Evolutionary conservation across 306 rosid genomes (phyloP), one percentile per base, ranked within the genome.

Genomic region (Heteromeles arbutifolia): DNA sequence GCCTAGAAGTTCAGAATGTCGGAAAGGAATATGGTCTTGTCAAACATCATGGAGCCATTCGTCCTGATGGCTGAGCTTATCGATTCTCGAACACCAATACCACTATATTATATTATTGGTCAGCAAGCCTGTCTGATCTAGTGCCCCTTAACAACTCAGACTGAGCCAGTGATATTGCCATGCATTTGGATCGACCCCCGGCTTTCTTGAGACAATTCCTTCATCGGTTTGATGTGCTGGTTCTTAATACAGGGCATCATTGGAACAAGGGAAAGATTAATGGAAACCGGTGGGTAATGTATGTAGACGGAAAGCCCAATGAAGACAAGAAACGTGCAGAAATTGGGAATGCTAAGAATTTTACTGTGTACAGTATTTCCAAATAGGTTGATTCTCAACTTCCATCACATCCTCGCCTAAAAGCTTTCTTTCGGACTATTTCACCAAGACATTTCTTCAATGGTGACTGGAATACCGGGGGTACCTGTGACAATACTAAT

Each of bases 41-140:
- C 67, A 92, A 90, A 83, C 87, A 74, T 41, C 90, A 86, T 1
- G 90, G 97, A 78, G 96, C 97, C 67, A 84, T 90, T 78, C 98
- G 96, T 78, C 99, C 98, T 1, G 91, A 92, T 75, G 99, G 99
- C 39, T 96, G 97, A 91, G 99, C 95, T 65, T 96, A 92, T 82
- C 84, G 94, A 68, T 96, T 96, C 82, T 83, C 87, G 22, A 67
- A 81, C 65, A 96, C 96, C 28, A 90, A 96, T 78, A 85, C 98
- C 62, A 96, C 98, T 65, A 87, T 96, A 76, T 85, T 92, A 65
- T 92, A 92, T 76, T 92, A 92, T 80, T 96, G 98, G 99, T 92
- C 98, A 32, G 98, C 93, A 59, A 96, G 93, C 82, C 88, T 96
- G 70, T 80, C 87, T 61, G 97, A 96, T 83, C 85, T 96, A 26